Conservation (phyloP, 2,329 filamentous ascomycete genomes). For the Colletotrichum costaricense region DNA sequence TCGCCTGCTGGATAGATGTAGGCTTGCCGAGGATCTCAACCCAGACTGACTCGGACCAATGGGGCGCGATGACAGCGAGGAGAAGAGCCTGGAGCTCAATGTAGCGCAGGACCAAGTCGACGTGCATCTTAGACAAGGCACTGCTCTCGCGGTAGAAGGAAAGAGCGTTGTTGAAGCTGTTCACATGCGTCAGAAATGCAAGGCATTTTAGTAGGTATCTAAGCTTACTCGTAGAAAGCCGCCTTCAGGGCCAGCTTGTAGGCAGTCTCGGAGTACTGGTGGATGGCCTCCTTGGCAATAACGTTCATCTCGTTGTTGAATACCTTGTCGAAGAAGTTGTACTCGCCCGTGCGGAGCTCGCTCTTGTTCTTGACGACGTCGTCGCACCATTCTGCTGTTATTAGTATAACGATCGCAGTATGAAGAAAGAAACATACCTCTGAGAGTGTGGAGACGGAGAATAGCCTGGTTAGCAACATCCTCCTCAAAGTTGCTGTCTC, state of each 20-base stretch:
- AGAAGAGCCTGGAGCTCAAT: slow-evolving; percentile 88
- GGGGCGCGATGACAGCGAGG: slow-evolving; percentile 86
- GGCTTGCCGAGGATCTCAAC: slow-evolving; percentile 86
- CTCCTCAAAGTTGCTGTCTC: slow-evolving; percentile 98
- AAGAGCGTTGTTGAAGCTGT: slow-evolving; percentile 78
- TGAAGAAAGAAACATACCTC: slow-evolving; percentile 19
- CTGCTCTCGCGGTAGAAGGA: slow-evolving; percentile 92
- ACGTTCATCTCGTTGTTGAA: slow-evolving; percentile 95
- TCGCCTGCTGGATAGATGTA: slow-evolving; percentile 81
- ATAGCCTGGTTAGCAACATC: slow-evolving; percentile 93
- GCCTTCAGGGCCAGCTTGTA: slow-evolving; percentile 84
- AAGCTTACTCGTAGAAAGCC: slow-evolving; percentile 78
- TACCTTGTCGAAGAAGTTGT: slow-evolving; percentile 86
- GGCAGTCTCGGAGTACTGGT: slow-evolving; percentile 69
- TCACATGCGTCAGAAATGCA: neutral
- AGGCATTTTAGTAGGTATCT: neutral
- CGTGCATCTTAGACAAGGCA: slow-evolving; percentile 87
- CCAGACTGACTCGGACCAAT: slow-evolving; percentile 97
- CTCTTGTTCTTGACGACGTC: slow-evolving; percentile 79
- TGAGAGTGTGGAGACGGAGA: slow-evolving; percentile 76
- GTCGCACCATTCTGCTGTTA: slow-evolving; percentile 81
- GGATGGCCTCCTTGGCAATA: slow-evolving; percentile 80
- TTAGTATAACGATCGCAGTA: slow-evolving; percentile 49
- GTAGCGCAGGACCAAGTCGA: slow-evolving; percentile 81
- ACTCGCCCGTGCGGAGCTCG: slow-evolving; percentile 79